phyloP scores from a whole-genome alignment of 257 asterid genomes.

The Asclepias syriaca region DNA sequence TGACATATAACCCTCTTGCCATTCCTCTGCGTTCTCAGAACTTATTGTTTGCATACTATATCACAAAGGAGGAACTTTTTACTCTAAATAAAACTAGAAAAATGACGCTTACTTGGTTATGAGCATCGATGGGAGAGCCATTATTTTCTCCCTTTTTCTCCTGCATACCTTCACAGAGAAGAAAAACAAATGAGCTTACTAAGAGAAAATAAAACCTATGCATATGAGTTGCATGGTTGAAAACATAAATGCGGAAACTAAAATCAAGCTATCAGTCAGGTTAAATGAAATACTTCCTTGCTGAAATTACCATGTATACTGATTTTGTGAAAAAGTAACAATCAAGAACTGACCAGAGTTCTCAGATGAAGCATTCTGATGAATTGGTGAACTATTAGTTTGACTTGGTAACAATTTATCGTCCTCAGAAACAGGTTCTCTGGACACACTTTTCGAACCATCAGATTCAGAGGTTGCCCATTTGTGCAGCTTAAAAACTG shows the following conservation, averaged over 20 bases:
- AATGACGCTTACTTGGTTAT: constrained; percentile 45
- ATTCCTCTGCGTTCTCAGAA: neutral
- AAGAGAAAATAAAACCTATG: neutral
- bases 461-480: constrained; percentile 55
- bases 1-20: neutral
- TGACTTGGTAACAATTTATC: constrained; percentile 33
- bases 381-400: constrained; percentile 29
- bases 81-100: neutral
- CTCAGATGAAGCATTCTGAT: constrained; percentile 26
- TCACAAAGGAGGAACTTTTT: neutral
- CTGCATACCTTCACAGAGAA: constrained; percentile 32
- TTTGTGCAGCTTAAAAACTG: constrained; percentile 53
- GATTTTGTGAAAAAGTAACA: neutral
- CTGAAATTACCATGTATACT: neutral
- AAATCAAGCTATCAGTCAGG: neutral
- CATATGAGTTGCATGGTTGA: neutral
- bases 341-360: constrained; percentile 22
- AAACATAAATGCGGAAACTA: neutral
- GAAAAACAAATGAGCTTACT: neutral
- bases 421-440: constrained; percentile 41
- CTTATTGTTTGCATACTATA: neutral
- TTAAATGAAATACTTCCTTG: neutral
- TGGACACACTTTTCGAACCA: constrained; percentile 30
- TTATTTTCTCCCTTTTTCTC: constrained; percentile 31
- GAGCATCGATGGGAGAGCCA: constrained; percentile 44